Base-by-base conservation (phyloP, 176 grass and related monocot genomes). In the Rhynchospora tenuis region DNA sequence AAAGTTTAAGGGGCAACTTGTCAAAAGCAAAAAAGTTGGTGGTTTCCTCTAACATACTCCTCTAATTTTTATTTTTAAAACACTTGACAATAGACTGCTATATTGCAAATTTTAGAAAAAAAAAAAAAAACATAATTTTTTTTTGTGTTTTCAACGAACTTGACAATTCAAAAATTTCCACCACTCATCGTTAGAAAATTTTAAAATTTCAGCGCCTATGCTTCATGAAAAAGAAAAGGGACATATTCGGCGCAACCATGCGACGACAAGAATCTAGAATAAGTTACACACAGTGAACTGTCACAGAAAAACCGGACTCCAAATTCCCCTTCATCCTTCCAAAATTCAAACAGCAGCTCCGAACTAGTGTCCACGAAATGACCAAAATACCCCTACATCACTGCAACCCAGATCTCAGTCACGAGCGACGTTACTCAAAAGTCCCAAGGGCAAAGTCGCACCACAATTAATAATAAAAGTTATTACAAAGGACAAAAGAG, bases 281-380 rank as follows among this genome's bases (percentile, higher is more conserved):
- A 75, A 74, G 71, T 29, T 75, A 46, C 6, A 75, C 44, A 17
- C 3, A 74, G 42, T 19, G 13, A 16, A 74, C 33, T 74, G 19
- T 47, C 47, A 58, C 74, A 80, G 28, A 80, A 59, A 78, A 58
- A 61, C 58, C 54, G 78, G 78, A 80, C 78, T 80, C 58, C 52
- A 80, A 80, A 80, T 80, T 59, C 28, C 19, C 54, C 12, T 20
- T 62, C 58, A 57, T 59, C 50, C 54, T 80, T 59, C 58, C 78
- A 80, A 80, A 80, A 80, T 80, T 80, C 78, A 80, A 80, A 80
- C 78, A 80, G 78, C 78, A 80, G 78, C 17, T 27, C 27, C 31
- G 29, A 56, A 46, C 78, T 59, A 62, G 54, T 80, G 74, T 80
- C 78, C 82, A 28, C 82, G 65, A 73, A 84, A 59, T 47, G 64